Base-by-base conservation (phyloP, 805 yeast genomes). In the Nakazawaea populi region DNA sequence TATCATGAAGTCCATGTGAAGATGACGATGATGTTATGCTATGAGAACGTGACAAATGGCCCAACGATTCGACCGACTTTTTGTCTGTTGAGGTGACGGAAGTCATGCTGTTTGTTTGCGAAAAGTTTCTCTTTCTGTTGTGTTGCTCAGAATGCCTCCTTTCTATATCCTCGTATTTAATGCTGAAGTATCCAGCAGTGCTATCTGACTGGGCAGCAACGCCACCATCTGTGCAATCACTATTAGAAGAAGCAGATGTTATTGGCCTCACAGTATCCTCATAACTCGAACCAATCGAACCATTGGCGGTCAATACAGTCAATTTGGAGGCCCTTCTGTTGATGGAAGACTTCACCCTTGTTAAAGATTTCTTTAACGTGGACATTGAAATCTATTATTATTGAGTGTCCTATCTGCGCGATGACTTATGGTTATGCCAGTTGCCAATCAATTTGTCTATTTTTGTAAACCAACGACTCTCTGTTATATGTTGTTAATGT, bases 91-190 rank as follows among this genome's bases (percentile, higher is more conserved):
- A 7, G 31, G 43, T 24, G 2, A 6, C 5, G 43, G 47, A 44
- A 29, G 42, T 28, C 27, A 38, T 31, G 27, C 51, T 43, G 8
- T 38, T 42, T n/a, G 47, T 31, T 36, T 38, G 48, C 2, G 52
- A 49, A 28, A 49, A 44, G 35, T 49, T 49, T 14, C 52, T 39
- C 52, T 49, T 49, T 7, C 52, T 10, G 11, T 14, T 40, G 5
- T 31, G 44, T 42, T 38, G 41, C 14, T 32, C 11, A 32, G 43
- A 39, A 30, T 39, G 18, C n/a, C 14, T 38, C 32, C 42, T 46
- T 38, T 46, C 39, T 7, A 47, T 31, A 35, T 47, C 51, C 34
- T 48, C 51, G 18, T 48, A 48, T 43, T 48, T 48, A 2, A 48
- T 3, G 29, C 47, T 28, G 14, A 48, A 48, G 30, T 47, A 30